Conservation (phyloP, 2,329 filamentous ascomycete genomes). For the Fusarium phyllophilum region DNA sequence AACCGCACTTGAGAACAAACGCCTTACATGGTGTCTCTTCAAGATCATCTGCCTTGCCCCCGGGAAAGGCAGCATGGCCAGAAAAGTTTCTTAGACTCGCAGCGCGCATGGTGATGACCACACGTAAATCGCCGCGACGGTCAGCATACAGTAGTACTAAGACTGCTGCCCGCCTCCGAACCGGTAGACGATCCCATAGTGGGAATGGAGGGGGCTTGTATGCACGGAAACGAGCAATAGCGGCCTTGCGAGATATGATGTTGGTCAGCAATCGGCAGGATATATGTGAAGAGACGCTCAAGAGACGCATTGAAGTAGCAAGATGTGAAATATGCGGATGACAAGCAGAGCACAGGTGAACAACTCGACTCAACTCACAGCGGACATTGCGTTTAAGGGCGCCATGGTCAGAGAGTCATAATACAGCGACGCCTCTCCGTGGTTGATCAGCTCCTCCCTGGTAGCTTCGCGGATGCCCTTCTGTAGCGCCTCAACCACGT, state of each 20-base stretch:
- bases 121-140: slow-evolving; percentile 77
- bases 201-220: slow-evolving; percentile 70
- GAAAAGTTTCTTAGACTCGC: slow-evolving; percentile 73
- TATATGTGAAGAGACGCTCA: slow-evolving; percentile 6
- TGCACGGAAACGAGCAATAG: slow-evolving; percentile 68
- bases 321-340: not conserved
- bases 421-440: slow-evolving; percentile 59
- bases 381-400: slow-evolving; percentile 63
- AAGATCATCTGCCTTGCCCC: slow-evolving; percentile 73
- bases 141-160: slow-evolving; percentile 90
- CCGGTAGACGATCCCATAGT: slow-evolving; percentile 69
- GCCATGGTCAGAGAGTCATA: slow-evolving; percentile 69
- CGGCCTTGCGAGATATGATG: slow-evolving; percentile 56
- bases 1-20: not conserved
- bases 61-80: slow-evolving; percentile 89
- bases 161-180: slow-evolving; percentile 82
- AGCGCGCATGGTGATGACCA: slow-evolving; percentile 76
- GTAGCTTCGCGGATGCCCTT: slow-evolving; percentile 37
- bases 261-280: slow-evolving; percentile 23
- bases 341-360: not conserved
- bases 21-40: slow-evolving; percentile 69
- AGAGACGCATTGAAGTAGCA: slow-evolving; percentile 24
- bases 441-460: slow-evolving; percentile 32
- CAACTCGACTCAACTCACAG: slow-evolving; percentile 56
- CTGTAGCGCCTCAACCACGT: slow-evolving; percentile 43